These are phyloP conservation scores for Nakaseomyces nivariensis DNA, from an alignment of 1,139 yeast genomes.

Conservation along the genomic window DNA sequence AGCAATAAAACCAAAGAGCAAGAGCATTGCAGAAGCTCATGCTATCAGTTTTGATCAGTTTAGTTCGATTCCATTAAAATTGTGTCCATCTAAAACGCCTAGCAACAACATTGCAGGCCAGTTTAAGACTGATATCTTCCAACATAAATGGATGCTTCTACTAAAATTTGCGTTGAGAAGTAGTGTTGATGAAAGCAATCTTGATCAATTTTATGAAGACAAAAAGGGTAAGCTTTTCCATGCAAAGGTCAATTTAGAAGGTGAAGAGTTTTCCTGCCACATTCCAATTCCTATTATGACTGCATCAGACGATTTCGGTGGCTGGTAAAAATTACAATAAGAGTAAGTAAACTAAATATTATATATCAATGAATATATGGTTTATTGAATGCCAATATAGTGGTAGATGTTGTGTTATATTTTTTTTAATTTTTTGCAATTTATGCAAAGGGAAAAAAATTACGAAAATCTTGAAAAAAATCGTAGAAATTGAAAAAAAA, in stretches of 20 bases:
- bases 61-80: slow-evolving; percentile 20
- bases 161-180: slow-evolving; percentile 27
- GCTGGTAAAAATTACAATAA: slow-evolving; percentile 21
- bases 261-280: slow-evolving; percentile 30
- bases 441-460: too few relatives aligned
- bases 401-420: too few relatives aligned
- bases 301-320: slow-evolving; percentile 28
- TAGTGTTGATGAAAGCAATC: slow-evolving; percentile 8
- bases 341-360: too few relatives aligned
- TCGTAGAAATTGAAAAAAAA: too few relatives aligned
- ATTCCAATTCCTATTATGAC: slow-evolving; percentile 30
- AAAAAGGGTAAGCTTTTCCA: slow-evolving; percentile 26
- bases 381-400: too few relatives aligned
- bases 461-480: too few relatives aligned
- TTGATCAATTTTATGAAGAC: slow-evolving; percentile 25
- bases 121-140: slow-evolving; percentile 31
- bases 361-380: background rate
- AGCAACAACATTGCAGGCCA: slow-evolving; percentile 28
- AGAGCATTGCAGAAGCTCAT: slow-evolving; percentile 25
- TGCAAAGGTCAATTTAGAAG: slow-evolving; percentile 28
- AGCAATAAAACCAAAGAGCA: slow-evolving; percentile 13
- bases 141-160: slow-evolving; percentile 29
- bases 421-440: too few relatives aligned
- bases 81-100: slow-evolving; percentile 29
- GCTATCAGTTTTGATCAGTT: slow-evolving; percentile 24